Evolutionary conservation across 441 rosid species (phyloP).

Genomic region (Populus trichocarpa): DNA sequence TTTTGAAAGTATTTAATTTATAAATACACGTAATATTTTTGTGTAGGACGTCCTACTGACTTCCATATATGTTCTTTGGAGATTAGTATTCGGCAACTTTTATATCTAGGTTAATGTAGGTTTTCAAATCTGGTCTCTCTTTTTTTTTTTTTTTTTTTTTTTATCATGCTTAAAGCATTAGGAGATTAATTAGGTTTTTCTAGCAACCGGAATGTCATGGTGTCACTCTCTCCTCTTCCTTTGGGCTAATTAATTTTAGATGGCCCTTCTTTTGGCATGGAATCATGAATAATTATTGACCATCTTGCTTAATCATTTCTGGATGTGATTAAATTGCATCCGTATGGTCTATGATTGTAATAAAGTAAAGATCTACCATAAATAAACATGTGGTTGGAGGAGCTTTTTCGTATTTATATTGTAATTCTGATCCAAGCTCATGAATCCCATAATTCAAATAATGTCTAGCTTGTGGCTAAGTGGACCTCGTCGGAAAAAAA

Average conservation of each 20-base stretch:
- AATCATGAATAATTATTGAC: background rate
- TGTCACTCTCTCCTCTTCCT: background rate
- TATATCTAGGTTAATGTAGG: background rate
- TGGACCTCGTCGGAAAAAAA: constrained; percentile 21
- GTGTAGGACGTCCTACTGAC: too few relatives aligned
- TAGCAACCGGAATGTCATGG: background rate
- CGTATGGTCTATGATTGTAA: background rate
- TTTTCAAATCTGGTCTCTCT: background rate
- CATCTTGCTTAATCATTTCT: background rate
- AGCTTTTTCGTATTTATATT: background rate
- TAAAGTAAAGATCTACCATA: background rate
- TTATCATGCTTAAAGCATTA: background rate
- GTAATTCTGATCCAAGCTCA: background rate
- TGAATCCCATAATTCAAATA: background rate
- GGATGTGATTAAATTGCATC: background rate
- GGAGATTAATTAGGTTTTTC: too few relatives aligned
- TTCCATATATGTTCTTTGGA: background rate
- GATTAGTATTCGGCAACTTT: background rate
- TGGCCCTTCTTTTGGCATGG: background rate
- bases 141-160: accelerated
- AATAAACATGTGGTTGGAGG: background rate
- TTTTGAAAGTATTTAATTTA: too few relatives aligned
- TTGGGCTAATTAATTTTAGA: too few relatives aligned
- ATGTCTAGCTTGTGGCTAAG: constrained; percentile 10
- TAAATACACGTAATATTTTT: too few relatives aligned